Conservation (phyloP, 1,284 basidiomycete species). For the Ceratobasidium sp. region DNA sequence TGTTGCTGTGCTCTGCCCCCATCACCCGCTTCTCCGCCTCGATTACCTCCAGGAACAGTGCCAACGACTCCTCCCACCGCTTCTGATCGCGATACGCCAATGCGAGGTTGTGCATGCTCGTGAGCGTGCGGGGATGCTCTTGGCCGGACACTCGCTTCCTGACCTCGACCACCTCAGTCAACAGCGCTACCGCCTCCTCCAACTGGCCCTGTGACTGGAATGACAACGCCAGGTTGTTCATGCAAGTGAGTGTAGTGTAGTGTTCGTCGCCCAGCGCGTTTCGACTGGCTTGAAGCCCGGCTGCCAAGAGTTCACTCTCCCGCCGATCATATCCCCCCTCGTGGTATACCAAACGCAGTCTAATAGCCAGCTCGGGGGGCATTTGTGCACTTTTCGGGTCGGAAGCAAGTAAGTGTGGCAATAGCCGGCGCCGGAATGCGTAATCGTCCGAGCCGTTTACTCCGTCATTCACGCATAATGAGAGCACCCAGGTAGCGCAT, state of each 20-base stretch:
- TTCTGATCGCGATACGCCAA: neutral
- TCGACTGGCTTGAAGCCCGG: too few relatives aligned
- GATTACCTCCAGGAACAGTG: neutral
- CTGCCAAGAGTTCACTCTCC: too few relatives aligned
- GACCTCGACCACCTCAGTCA: neutral
- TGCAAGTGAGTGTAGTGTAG: neutral
- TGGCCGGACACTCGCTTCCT: neutral
- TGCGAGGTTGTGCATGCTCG: slow-evolving; percentile 2
- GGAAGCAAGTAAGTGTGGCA: slow-evolving; percentile 28
- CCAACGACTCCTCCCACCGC: neutral
- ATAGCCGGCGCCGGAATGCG: slow-evolving; percentile 16
- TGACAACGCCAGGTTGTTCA: neutral
- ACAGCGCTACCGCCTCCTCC: neutral
- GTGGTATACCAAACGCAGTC: neutral
- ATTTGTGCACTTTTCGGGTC: neutral
- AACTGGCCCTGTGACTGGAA: neutral
- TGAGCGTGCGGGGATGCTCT: neutral
- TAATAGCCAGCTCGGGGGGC: neutral
- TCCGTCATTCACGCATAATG: slow-evolving; percentile 5
- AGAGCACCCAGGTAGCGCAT: slow-evolving; percentile 17
- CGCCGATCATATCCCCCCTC: neutral
- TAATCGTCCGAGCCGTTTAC: slow-evolving; percentile 15
- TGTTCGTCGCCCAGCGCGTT: neutral
- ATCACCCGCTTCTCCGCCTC: neutral
- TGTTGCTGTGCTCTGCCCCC: neutral